These are phyloP conservation scores for Penicillium steckii DNA, from an alignment of 495 filamentous ascomycete genomes.

Conservation along the genomic window DNA sequence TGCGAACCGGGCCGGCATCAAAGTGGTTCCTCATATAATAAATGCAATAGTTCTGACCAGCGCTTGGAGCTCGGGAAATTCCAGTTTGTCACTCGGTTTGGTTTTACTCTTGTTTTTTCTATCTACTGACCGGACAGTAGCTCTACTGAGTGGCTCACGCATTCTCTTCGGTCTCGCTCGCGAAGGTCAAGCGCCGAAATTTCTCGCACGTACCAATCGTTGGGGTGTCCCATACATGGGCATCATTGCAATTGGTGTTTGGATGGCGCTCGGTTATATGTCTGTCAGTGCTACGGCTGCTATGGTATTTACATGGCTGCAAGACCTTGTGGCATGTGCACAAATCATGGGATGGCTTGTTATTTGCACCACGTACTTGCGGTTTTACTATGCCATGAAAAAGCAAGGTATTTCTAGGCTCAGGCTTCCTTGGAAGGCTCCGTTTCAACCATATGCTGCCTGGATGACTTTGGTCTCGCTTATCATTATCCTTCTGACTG, in stretches of 20 bases:
- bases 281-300: slow-evolving; percentile 14
- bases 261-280: slow-evolving; percentile 26
- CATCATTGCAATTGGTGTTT: slow-evolving; percentile 21
- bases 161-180: slow-evolving; percentile 43
- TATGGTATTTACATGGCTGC: slow-evolving; percentile 43
- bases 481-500: slow-evolving; percentile 45
- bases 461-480: slow-evolving; percentile 48
- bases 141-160: slow-evolving; percentile 48
- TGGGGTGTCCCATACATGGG: slow-evolving; percentile 35
- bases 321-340: slow-evolving; percentile 51
- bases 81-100: slow-evolving; percentile 44
- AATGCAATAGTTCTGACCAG: slow-evolving; percentile 70
- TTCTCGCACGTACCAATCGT: slow-evolving; percentile 30
- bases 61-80: slow-evolving; percentile 63
- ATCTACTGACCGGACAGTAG: slow-evolving; percentile 1
- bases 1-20: slow-evolving; percentile 48
- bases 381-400: slow-evolving; percentile 51
- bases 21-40: slow-evolving; percentile 60
- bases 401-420: slow-evolving; percentile 41
- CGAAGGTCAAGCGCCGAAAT: slow-evolving; percentile 30
- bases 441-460: slow-evolving; percentile 47
- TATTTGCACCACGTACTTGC: slow-evolving; percentile 51
- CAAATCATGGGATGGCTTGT: slow-evolving; percentile 54
- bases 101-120: not conserved
- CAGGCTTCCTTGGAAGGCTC: slow-evolving; percentile 47